A percentile compares a stretch with the other conserved stretches of the same genome.
Evolutionary conservation across 306 rosid species (phyloP).

Genomic region (Citrullus colocynthis): DNA sequence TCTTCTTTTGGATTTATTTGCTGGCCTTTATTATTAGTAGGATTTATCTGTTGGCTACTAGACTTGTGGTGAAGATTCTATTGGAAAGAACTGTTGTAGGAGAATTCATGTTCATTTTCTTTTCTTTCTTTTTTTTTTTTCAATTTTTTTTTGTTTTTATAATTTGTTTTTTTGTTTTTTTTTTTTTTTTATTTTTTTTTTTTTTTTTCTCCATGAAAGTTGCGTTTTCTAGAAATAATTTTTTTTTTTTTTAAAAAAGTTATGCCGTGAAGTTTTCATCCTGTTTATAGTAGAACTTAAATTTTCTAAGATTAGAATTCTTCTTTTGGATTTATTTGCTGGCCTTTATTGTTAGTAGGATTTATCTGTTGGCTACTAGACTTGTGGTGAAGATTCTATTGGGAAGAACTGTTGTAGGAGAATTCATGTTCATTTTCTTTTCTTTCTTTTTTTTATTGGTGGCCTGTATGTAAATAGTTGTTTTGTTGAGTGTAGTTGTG

Average conservation of each 20-base stretch:
- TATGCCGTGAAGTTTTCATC: not conserved
- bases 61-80: not conserved
- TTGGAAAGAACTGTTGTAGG: not conserved
- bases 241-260: too few relatives aligned
- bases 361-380: not conserved
- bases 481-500: not conserved
- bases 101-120: not conserved
- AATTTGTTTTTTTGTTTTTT: too few relatives aligned
- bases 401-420: not conserved
- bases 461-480: not conserved
- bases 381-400: not conserved
- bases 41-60: not conserved
- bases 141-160: too few relatives aligned
- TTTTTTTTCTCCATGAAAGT: too few relatives aligned
- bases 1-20: not conserved
- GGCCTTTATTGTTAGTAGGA: not conserved
- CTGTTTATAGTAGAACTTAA: not conserved
- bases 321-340: not conserved
- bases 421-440: not conserved
- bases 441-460: not conserved
- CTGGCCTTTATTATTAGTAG: not conserved
- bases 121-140: not conserved
- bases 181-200: too few relatives aligned
- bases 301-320: not conserved
- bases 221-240: too few relatives aligned